Conservation (phyloP, 2,329 filamentous ascomycete species). For the Fonsecaea monophora region DNA sequence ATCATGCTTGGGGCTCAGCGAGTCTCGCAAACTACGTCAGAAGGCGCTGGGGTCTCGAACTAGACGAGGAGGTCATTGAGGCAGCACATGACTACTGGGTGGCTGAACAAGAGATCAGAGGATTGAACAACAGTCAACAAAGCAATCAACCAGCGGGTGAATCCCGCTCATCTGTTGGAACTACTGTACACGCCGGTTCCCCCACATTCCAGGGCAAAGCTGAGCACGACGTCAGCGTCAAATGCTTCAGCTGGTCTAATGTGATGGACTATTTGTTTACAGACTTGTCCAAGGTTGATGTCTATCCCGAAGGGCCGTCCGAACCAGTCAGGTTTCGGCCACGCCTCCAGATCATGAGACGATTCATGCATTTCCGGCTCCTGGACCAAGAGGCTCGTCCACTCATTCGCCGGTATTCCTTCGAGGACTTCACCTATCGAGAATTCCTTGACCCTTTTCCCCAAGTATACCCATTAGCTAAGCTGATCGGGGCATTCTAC, state of each 20-base stretch:
- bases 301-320: conserved; percentile 5
- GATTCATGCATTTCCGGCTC: neutral
- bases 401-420: too few species aligned
- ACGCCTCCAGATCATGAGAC: neutral
- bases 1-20: neutral
- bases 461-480: too few species aligned
- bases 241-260: neutral
- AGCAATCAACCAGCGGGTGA: neutral
- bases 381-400: too few species aligned
- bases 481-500: neutral
- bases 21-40: neutral
- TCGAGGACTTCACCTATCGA: too few species aligned
- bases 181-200: neutral
- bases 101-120: too few species aligned
- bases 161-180: neutral
- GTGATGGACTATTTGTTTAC: conserved; percentile 10
- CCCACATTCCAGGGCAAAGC: neutral
- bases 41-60: neutral
- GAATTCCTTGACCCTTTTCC: too few species aligned
- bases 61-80: neutral
- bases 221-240: neutral
- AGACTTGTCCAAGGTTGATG: neutral
- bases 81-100: too few species aligned
- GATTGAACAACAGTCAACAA: neutral
- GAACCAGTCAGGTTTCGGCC: conserved; percentile 4